Percentiles rank a stretch among this genome's conserved stretches.
Conservation (phyloP, 331 rosid genomes). For the Phaseolus coccineus region DNA sequence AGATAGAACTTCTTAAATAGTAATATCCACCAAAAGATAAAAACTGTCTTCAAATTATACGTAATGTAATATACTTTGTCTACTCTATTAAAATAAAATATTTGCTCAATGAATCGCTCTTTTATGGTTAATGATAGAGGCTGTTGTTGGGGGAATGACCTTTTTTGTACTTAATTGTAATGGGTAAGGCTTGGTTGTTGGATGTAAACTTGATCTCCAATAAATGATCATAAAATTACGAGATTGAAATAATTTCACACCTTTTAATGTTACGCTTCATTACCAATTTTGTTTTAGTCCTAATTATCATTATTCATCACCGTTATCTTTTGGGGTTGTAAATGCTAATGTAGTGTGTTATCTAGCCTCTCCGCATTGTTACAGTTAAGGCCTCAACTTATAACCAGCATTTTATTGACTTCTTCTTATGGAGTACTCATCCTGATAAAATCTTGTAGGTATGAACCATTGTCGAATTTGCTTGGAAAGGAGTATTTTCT, state of each 20-base stretch:
- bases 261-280: not conserved
- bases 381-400: not conserved
- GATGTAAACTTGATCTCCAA: not conserved
- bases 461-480: constrained; percentile 77
- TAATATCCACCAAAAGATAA: not conserved
- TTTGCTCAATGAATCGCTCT: not conserved
- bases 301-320: not conserved
- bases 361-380: not conserved
- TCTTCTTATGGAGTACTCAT: constrained; percentile 22
- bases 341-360: constrained; percentile 10
- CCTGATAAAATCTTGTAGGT: constrained; percentile 64
- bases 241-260: constrained; percentile 7
- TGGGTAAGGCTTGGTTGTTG: constrained; percentile 22
- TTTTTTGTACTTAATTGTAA: not conserved
- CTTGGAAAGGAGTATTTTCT: constrained; percentile 96
- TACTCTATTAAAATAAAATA: not conserved
- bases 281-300: not conserved
- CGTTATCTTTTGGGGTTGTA: constrained; percentile 6
- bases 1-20: not conserved
- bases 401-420: constrained; percentile 17
- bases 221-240: not conserved
- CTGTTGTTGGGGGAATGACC: not conserved
- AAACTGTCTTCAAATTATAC: not conserved
- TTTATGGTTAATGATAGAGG: not conserved
- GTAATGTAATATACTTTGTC: not conserved